A percentile compares a stretch with the other conserved stretches of the same genome.
Evolutionary conservation across 2,329 filamentous ascomycete genomes (phyloP).

Genomic region (Neospermospora avenae): DNA sequence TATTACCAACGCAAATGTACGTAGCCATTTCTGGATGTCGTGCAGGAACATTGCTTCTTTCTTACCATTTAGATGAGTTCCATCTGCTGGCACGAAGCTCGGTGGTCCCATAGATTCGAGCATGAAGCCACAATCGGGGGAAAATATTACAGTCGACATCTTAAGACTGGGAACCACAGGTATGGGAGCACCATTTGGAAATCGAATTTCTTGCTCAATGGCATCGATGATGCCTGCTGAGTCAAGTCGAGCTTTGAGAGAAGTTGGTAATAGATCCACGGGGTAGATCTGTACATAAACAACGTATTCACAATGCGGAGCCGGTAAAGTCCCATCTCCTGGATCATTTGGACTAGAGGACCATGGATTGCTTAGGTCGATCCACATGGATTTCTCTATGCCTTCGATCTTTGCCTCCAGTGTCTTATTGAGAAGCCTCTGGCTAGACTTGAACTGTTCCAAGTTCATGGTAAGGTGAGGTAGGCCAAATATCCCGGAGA

Average conservation of each 20-base stretch:
- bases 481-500: constrained; percentile 84
- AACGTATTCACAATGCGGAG: constrained; percentile 84
- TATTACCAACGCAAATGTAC: constrained; percentile 53
- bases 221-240: constrained; percentile 43
- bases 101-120: constrained; percentile 63
- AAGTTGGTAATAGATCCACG: constrained; percentile 13
- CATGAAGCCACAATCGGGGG: constrained; percentile 66
- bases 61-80: constrained; percentile 54
- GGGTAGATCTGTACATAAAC: constrained; percentile 75
- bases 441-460: constrained; percentile 52
- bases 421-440: constrained; percentile 68
- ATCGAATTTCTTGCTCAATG: constrained; percentile 61
- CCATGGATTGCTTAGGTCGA: constrained; percentile 70
- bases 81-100: constrained; percentile 47
- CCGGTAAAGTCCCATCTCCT: constrained; percentile 55
- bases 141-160: constrained; percentile 63
- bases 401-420: constrained; percentile 64
- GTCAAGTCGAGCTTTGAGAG: constrained; percentile 36
- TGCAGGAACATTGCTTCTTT: constrained; percentile 59
- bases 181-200: constrained; percentile 57
- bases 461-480: constrained; percentile 72
- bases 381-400: constrained; percentile 54
- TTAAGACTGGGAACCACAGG: constrained; percentile 51
- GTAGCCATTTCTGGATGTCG: constrained; percentile 56
- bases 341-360: constrained; percentile 62